Percentiles rank a stretch among this genome's conserved stretches.
Evolutionary conservation across 768 basidiomycete species (phyloP).

Genomic region (Xerocomus brunneocitrinus): DNA sequence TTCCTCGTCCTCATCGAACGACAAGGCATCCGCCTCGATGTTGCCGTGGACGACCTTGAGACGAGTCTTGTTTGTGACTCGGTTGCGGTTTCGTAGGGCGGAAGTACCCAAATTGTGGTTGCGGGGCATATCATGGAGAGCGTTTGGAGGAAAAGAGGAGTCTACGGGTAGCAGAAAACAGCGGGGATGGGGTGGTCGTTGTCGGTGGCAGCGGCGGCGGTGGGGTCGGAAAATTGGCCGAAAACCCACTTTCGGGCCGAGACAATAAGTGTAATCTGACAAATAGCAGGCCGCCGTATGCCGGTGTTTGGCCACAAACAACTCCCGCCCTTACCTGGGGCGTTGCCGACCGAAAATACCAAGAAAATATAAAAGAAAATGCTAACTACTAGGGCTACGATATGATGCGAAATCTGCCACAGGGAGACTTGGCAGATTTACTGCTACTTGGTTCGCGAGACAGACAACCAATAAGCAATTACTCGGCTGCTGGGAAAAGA

Average conservation of each 20-base stretch:
- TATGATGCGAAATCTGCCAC: slow-evolving; percentile 1
- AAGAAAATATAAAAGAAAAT: slow-evolving; percentile 11
- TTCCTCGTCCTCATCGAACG: slow-evolving; percentile 84
- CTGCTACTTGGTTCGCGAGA: no score
- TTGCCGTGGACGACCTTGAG: slow-evolving; percentile 79
- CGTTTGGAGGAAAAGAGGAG: slow-evolving; percentile 34
- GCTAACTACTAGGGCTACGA: slow-evolving; percentile 8
- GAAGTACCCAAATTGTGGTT: slow-evolving; percentile 72
- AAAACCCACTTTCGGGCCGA: slow-evolving; percentile 56
- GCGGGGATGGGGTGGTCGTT: slow-evolving; percentile 35
- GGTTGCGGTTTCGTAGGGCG: slow-evolving; percentile 80
- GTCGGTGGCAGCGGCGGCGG: slow-evolving; percentile 54
- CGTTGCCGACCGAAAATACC: not conserved
- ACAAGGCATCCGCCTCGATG: slow-evolving; percentile 74
- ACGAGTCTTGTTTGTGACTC: slow-evolving; percentile 89
- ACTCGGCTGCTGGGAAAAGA: not conserved
- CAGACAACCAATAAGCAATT: no score
- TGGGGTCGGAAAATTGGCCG: slow-evolving; percentile 59
- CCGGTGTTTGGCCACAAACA: slow-evolving; percentile 32
- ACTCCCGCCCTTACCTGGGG: slow-evolving; percentile 25
- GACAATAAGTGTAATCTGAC: slow-evolving; percentile 32
- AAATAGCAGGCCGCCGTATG: slow-evolving; percentile 26
- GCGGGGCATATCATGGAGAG: slow-evolving; percentile 85
- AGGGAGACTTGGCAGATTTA: not conserved
- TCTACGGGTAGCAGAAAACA: slow-evolving; percentile 33